phyloP scores from a whole-genome alignment of 2,329 filamentous ascomycete genomes.

The Bisporella sp. region DNA sequence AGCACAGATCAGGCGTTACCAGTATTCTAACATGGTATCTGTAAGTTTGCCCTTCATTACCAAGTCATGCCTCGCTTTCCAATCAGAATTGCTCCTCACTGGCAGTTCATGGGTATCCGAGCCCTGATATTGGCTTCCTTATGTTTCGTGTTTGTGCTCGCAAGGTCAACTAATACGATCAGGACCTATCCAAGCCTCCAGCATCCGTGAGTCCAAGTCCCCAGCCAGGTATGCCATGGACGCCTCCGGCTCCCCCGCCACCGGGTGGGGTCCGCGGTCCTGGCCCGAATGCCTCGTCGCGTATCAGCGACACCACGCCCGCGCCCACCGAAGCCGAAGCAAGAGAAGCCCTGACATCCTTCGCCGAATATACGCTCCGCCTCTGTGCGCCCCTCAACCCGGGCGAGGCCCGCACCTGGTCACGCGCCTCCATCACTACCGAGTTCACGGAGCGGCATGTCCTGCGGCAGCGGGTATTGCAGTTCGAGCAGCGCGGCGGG shows the following conservation, averaged over 20 bases:
- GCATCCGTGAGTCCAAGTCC: too few species aligned
- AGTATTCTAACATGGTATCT: too few species aligned
- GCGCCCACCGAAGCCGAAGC: constrained; percentile 8
- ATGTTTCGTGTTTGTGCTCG: too few species aligned
- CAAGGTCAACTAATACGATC: too few species aligned
- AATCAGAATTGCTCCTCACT: background rate
- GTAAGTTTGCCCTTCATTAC: background rate
- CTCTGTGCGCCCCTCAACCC: background rate
- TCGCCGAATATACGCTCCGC: constrained; percentile 16
- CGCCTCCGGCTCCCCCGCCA: background rate
- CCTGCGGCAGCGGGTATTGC: constrained; percentile 6
- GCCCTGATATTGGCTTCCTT: background rate
- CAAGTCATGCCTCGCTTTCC: background rate
- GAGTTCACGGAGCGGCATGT: constrained; percentile 4
- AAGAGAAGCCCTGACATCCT: constrained; percentile 12
- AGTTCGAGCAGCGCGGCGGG: constrained; percentile 5
- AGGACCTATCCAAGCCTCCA: too few species aligned
- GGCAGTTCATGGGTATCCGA: background rate
- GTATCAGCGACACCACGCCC: constrained; percentile 5
- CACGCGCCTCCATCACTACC: constrained; percentile 8
- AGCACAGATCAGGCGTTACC: too few species aligned
- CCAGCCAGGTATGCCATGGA: too few species aligned
- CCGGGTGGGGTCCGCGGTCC: background rate
- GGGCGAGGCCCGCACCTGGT: constrained; percentile 6
- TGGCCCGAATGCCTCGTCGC: background rate